These are phyloP conservation scores for Manihot esculenta DNA, from an alignment of 441 rosid genomes.

Conservation along the genomic window DNA sequence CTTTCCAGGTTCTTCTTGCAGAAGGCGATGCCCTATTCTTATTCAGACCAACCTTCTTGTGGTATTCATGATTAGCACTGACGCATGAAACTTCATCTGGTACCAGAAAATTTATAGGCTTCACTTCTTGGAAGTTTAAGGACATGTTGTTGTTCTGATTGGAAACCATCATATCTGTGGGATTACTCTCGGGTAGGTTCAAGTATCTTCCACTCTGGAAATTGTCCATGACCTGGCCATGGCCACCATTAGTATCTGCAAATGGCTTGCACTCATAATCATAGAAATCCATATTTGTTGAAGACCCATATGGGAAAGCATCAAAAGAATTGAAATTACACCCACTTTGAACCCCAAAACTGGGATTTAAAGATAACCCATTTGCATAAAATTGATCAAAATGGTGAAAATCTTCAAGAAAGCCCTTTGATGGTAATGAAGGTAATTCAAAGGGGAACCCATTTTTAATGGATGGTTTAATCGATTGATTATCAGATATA, in stretches of 20 bases:
- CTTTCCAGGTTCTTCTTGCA: conserved; percentile 43
- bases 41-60: conserved; percentile 29
- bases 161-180: conserved; percentile 27
- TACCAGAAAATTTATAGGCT: conserved; percentile 40
- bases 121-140: conserved; percentile 35
- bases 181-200: conserved; percentile 15
- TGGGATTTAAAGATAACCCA: conserved; percentile 43
- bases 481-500: conserved; percentile 30
- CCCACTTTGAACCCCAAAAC: conserved; percentile 34
- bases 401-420: conserved; percentile 50
- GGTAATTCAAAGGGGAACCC: conserved; percentile 37
- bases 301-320: conserved; percentile 33
- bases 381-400: conserved; percentile 34
- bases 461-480: conserved; percentile 32
- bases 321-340: conserved; percentile 48
- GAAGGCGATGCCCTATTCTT: conserved; percentile 26
- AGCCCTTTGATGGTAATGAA: conserved; percentile 31
- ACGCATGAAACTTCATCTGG: conserved; percentile 66
- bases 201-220: conserved; percentile 30
- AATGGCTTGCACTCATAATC: conserved; percentile 62
- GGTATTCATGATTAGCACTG: conserved; percentile 33
- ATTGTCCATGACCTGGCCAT: conserved; percentile 45
- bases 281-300: conserved; percentile 40
- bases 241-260: conserved; percentile 21
- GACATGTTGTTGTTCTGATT: conserved; percentile 34